Conservation (phyloP, 179 eudicot species). For the Actinidia polygama region DNA sequence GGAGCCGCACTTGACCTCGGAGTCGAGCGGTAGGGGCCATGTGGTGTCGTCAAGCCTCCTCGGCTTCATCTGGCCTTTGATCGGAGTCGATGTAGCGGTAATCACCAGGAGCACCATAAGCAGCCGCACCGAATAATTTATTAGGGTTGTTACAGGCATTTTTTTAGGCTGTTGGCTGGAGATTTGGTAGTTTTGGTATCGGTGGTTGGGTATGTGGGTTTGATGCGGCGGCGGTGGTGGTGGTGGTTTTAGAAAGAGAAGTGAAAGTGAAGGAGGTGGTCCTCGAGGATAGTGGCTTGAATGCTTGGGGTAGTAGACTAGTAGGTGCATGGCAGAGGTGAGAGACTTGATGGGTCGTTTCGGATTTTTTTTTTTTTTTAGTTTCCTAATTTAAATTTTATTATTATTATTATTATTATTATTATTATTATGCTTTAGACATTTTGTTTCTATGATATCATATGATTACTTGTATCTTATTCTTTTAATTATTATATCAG, state of each 20-base stretch:
- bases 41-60: slow-evolving; percentile 54
- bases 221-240: too few relatives aligned
- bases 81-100: slow-evolving; percentile 19
- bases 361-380: too few relatives aligned
- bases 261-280: not conserved
- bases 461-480: too few relatives aligned
- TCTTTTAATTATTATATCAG: too few relatives aligned
- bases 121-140: not conserved
- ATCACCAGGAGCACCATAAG: slow-evolving; percentile 18
- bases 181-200: not conserved
- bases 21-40: slow-evolving; percentile 29
- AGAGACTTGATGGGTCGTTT: too few relatives aligned
- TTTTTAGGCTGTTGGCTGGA: not conserved
- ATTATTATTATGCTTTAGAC: too few relatives aligned
- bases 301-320: not conserved
- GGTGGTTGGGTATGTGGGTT: not conserved
- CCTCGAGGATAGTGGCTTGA: not conserved
- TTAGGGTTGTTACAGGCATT: not conserved
- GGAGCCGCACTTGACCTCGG: slow-evolving; percentile 56
- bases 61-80: slow-evolving; percentile 8
- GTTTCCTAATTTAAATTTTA: too few relatives aligned
- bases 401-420: too few relatives aligned
- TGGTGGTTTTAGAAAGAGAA: not conserved
- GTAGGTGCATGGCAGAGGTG: not conserved
- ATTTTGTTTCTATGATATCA: too few relatives aligned